Evolutionary conservation across 2,329 filamentous ascomycete genomes (phyloP).

Genomic region (Sphaceloma murrayae): DNA sequence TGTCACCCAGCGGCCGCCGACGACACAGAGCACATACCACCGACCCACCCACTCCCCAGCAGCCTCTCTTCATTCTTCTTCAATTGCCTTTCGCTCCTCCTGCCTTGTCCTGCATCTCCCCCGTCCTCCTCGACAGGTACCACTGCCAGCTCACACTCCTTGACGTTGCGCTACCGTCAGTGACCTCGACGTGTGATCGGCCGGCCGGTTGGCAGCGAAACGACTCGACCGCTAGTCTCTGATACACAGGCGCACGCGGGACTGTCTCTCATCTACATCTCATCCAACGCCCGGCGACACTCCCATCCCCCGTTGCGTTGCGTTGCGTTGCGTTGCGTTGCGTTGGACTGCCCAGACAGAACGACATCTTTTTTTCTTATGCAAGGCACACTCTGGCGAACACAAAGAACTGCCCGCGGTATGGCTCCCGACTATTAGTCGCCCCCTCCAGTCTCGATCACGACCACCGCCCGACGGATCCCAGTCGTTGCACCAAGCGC

Average conservation of each 20-base stretch:
- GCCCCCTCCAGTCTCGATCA: constrained; percentile 15
- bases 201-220: constrained; percentile 1
- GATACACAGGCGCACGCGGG: constrained; percentile 7
- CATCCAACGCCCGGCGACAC: not conserved
- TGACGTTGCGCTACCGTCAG: constrained; percentile 7
- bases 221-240: constrained; percentile 14
- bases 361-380: too few relatives aligned
- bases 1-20: constrained; percentile 10
- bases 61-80: not conserved
- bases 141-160: too few relatives aligned
- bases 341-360: constrained; percentile 7
- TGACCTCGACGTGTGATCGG: constrained; percentile 9
- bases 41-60: constrained; percentile 8
- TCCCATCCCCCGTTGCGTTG: too few relatives aligned
- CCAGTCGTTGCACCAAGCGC: constrained; percentile 4
- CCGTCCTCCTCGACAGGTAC: too few relatives aligned
- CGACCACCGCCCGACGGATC: constrained; percentile 14
- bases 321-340: too few relatives aligned
- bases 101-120: not conserved
- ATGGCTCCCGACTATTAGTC: constrained; percentile 18
- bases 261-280: too few relatives aligned
- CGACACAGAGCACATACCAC: constrained; percentile 12
- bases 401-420: constrained; percentile 18
- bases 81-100: not conserved
- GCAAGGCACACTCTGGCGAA: constrained; percentile 19